Percentiles rank a stretch among this genome's conserved stretches.
These are phyloP conservation scores for Cytospora piceicola DNA, from an alignment of 2,329 filamentous ascomycete species.

Conservation along the genomic window DNA sequence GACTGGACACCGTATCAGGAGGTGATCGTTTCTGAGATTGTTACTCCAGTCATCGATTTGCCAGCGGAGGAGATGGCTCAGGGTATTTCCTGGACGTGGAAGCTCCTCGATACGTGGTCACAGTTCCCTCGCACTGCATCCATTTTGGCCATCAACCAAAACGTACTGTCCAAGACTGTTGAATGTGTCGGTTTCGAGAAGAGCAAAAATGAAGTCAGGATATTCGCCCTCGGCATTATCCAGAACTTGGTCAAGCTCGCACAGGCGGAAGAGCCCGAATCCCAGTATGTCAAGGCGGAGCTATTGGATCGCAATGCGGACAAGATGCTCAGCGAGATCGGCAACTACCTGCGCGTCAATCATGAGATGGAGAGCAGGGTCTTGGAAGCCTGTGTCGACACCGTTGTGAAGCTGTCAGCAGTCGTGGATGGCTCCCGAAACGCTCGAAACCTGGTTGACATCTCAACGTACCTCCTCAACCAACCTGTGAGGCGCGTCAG, in stretches of 20 bases:
- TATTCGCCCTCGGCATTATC: slow-evolving; percentile 78
- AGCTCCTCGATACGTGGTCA: slow-evolving; percentile 82
- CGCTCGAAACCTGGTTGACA: slow-evolving; percentile 76
- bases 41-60: slow-evolving; percentile 76
- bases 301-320: slow-evolving; percentile 62
- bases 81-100: slow-evolving; percentile 80
- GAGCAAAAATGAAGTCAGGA: slow-evolving; percentile 73
- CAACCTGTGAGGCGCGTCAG: slow-evolving; percentile 85
- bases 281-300: slow-evolving; percentile 59
- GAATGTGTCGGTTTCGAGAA: slow-evolving; percentile 72
- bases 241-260: slow-evolving; percentile 68
- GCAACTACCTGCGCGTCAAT: slow-evolving; percentile 63
- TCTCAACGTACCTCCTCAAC: slow-evolving; percentile 78
- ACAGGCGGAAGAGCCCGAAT: slow-evolving; percentile 56
- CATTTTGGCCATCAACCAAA: slow-evolving; percentile 65
- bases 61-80: slow-evolving; percentile 87
- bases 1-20: slow-evolving; percentile 74
- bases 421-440: slow-evolving; percentile 71
- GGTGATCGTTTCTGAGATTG: slow-evolving; percentile 72
- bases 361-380: slow-evolving; percentile 70
- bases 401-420: slow-evolving; percentile 75
- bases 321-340: slow-evolving; percentile 68
- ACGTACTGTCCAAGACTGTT: slow-evolving; percentile 72
- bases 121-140: slow-evolving; percentile 66
- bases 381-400: slow-evolving; percentile 77